A percentile compares a stretch with the other conserved stretches of the same genome.
Conservation (phyloP, 2,329 filamentous ascomycete genomes). For the Neofusicoccum ribis region DNA sequence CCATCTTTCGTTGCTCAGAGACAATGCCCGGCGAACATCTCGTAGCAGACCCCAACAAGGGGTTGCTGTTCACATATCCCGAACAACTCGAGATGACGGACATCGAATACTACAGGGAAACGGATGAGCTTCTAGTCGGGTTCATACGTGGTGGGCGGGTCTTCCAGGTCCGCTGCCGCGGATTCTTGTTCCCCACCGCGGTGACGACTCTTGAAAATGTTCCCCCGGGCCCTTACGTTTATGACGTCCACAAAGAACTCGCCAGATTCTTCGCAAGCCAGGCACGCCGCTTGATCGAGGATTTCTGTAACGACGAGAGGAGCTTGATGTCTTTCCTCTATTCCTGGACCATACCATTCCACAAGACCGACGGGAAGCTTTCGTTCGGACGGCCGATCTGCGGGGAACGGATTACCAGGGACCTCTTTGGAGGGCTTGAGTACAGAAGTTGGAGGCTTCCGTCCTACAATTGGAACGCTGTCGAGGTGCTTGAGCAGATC, state of each 20-base stretch:
- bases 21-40: neutral
- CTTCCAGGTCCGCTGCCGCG: conserved; percentile 3
- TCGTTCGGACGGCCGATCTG: conserved; percentile 4
- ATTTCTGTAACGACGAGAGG: neutral
- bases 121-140: neutral
- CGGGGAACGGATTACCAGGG: neutral
- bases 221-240: neutral
- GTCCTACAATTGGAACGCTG: conserved; percentile 6
- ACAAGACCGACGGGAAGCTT: neutral
- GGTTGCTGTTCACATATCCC: neutral
- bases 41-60: neutral
- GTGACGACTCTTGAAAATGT: neutral
- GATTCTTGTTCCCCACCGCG: neutral
- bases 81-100: neutral
- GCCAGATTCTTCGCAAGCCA: neutral
- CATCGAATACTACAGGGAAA: neutral
- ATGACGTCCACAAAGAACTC: neutral
- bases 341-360: neutral
- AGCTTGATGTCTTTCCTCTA: conserved; percentile 8
- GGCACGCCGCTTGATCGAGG: neutral
- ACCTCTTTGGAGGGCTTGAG: neutral
- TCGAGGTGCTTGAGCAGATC: conserved; percentile 7
- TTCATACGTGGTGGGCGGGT: neutral
- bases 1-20: neutral
- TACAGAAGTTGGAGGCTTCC: conserved; percentile 2